These are phyloP conservation scores for Verticillium dahliae DNA, from an alignment of 2,329 filamentous ascomycete genomes.

Conservation along the genomic window DNA sequence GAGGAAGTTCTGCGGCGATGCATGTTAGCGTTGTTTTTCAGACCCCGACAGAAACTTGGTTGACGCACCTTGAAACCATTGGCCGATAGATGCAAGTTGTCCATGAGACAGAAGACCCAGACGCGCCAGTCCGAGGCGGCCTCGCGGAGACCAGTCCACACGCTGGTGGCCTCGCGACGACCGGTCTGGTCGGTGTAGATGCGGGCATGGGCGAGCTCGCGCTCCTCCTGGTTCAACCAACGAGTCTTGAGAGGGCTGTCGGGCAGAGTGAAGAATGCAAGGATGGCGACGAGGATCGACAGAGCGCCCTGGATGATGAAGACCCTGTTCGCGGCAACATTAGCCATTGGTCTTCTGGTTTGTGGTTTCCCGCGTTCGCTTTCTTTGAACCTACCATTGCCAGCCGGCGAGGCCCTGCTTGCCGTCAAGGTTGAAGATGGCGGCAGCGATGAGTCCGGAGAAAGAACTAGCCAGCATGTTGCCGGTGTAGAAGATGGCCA, in stretches of 20 bases:
- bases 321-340: slow-evolving; percentile 14
- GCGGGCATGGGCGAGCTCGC: slow-evolving; percentile 27
- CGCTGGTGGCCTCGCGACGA: slow-evolving; percentile 30
- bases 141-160: slow-evolving; percentile 33
- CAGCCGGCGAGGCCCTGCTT: slow-evolving; percentile 28
- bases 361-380: not conserved
- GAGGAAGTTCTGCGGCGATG: slow-evolving; percentile 14
- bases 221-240: slow-evolving; percentile 33
- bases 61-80: slow-evolving; percentile 31
- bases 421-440: slow-evolving; percentile 33
- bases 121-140: slow-evolving; percentile 37
- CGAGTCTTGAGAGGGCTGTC: slow-evolving; percentile 28
- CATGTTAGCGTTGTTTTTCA: not conserved
- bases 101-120: slow-evolving; percentile 43
- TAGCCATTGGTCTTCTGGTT: not conserved
- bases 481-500: slow-evolving; percentile 36
- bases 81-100: slow-evolving; percentile 42
- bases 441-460: slow-evolving; percentile 36
- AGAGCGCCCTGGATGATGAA: slow-evolving; percentile 34
- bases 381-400: slow-evolving; percentile 27
- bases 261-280: slow-evolving; percentile 29
- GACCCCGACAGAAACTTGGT: too few relatives aligned
- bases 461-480: slow-evolving; percentile 37
- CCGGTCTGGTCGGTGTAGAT: slow-evolving; percentile 22
- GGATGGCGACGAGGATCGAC: slow-evolving; percentile 26